Base-by-base conservation (phyloP, 768 basidiomycete genomes). In the Cystobasidium tubakii region DNA sequence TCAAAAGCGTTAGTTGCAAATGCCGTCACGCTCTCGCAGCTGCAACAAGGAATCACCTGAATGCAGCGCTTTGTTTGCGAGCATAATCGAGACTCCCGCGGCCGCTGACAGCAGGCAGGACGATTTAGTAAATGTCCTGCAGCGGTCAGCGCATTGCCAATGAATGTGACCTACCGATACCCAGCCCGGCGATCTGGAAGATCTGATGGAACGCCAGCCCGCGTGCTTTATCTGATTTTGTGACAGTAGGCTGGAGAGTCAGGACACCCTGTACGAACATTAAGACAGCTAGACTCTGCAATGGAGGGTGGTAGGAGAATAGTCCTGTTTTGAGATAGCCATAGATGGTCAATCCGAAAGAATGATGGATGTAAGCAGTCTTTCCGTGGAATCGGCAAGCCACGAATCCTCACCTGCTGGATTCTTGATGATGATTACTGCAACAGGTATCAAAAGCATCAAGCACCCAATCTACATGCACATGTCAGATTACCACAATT, bases 261-360 rank as follows among this genome's bases (percentile, higher is more conserved):
- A 78, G 60, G 12, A 78, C 74, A 44, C 77, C 77, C 43, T 78
- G 75, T 31, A 74, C 27, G 60, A 78, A 78, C 27, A 65, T 23
- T 21, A 77, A 27, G 10, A 77, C 54, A 0, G 77, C 73, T 4
- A 77, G 19, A 23, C 66, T 62, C 42, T 78, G 76, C 13, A 77
- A 25, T 23, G 71, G 19, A 0, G 77, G 77, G 54, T 78, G 77
- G 43, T 77, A 78, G 1, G 74, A 66, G 69, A 78, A 78, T 3
- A 78, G 67, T 0, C 76, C 75, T 77, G 25, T 33, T 54, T 0
- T 15, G 46, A 43, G 6, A n/a, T n/a, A n/a, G n/a, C n/a, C n/a
- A n/a, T n/a, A n/a, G n/a, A n/a, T n/a, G n/a, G n/a, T n/a, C n/a
- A n/a, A n/a, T n/a, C n/a, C n/a, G n/a, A n/a, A n/a, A n/a, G n/a